phyloP scores from a whole-genome alignment of 768 basidiomycete genomes.

The Dendrothele bispora region DNA sequence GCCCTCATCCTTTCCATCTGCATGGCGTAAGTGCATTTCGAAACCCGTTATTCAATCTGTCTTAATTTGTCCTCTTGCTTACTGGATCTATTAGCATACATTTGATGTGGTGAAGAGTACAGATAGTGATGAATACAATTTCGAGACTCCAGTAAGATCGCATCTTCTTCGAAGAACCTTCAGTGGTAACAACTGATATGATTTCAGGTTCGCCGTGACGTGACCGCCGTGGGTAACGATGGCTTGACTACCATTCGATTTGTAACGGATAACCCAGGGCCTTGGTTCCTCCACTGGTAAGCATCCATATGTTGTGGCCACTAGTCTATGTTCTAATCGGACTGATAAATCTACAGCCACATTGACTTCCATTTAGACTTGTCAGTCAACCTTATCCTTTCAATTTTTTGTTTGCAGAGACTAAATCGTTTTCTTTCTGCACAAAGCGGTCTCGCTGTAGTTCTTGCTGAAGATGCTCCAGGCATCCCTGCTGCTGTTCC shows the following conservation, averaged over 20 bases:
- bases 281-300: conserved; percentile 18
- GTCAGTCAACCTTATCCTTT: background rate
- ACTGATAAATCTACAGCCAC: conserved; percentile 9
- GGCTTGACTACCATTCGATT: conserved; percentile 23
- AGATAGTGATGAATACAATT: conserved; percentile 37
- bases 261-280: conserved; percentile 14
- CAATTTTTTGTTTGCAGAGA: background rate
- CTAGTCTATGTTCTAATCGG: too few species aligned
- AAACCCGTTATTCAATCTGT: background rate
- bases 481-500: conserved; percentile 1
- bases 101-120: conserved; percentile 44
- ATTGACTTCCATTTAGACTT: conserved; percentile 32
- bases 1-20: conserved; percentile 49
- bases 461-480: conserved; percentile 16
- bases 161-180: too few species aligned
- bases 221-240: conserved; percentile 11
- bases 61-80: background rate
- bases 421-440: background rate
- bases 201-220: conserved; percentile 23
- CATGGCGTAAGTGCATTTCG: conserved; percentile 38
- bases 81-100: conserved; percentile 30
- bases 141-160: conserved; percentile 47
- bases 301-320: background rate
- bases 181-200: too few species aligned
- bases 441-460: conserved; percentile 13